Evolutionary conservation across 352 stramenopile genomes (phyloP), one percentile per base, ranked within the genome.

Genomic region (Phytophthora pini): DNA sequence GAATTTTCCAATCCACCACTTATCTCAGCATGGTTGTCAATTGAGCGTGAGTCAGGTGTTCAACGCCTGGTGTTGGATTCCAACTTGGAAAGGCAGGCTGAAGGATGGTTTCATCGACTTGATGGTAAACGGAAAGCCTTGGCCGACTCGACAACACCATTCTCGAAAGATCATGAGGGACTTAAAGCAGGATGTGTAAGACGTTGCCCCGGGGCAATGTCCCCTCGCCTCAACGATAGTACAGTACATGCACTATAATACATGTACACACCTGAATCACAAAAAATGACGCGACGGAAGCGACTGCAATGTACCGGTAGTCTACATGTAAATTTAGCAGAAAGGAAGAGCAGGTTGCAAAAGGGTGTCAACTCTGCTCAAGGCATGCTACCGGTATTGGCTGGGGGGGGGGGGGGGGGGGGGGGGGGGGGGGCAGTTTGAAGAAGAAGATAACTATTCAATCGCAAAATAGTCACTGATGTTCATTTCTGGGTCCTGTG

Each of bases 121-220:
- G 36, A 63, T 47, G 17, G 17, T 20, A 27, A 24, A 52, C 39
- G 11, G 39, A 63, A 57, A 63, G 45, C 38, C 53, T 55, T 9
- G 9, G 12, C 48, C 61, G 38, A 68, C 15, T 41, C 8, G 45
- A 64, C 61, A 58, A 69, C 39, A 54, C 13, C n/a, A 1, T 51
- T 61, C 59, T 54, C 17, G n/a, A 44, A 29, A 24, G 17, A 61
- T 56, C 56, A 55, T 61, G 50, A 55, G 40, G 36, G 53, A 68
- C 22, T 13, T n/a, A 50, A 55, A 32, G 17, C 39, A 55, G 22
- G 60, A 63, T 68, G 45, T 63, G 48, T 41, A 49, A 13, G 36
- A 13, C n/a, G 39, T 49, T 48, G 55, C 4, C 43, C 4, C 24
- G 24, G 24, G 24, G 24, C 24, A 26, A 26, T 26, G 24, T 4